These are phyloP conservation scores for Dryas drummondii DNA, from an alignment of 306 rosid species.

Conservation along the genomic window DNA sequence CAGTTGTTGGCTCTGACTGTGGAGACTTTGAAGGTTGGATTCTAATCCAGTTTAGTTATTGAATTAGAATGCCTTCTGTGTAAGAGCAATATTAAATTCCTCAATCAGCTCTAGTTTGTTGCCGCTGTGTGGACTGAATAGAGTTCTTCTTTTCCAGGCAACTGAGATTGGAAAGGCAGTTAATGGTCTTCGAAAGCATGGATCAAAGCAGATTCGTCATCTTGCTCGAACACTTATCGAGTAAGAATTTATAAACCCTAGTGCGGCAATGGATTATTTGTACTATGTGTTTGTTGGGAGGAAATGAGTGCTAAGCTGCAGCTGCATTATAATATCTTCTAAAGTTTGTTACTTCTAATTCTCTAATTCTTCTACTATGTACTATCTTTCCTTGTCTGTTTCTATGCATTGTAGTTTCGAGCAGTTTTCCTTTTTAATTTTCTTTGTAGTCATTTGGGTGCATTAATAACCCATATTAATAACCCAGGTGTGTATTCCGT, in stretches of 20 bases:
- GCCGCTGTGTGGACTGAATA: conserved; percentile 12
- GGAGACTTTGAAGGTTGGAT: conserved; percentile 68
- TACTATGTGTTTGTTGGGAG: conserved; percentile 6
- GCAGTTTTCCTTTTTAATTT: background rate
- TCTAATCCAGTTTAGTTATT: conserved; percentile 26
- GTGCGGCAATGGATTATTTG: conserved; percentile 13
- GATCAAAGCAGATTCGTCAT: conserved; percentile 50
- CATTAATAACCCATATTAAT: background rate
- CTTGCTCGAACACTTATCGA: conserved; percentile 63
- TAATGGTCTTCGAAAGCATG: conserved; percentile 63
- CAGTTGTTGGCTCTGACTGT: conserved; percentile 68
- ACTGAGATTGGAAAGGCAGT: conserved; percentile 95
- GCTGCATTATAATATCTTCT: background rate
- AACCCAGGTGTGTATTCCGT: background rate
- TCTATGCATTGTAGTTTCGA: background rate
- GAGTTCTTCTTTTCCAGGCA: conserved; percentile 51
- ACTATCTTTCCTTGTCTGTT: background rate
- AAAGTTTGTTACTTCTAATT: background rate
- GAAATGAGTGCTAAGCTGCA: background rate
- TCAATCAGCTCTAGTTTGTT: background rate
- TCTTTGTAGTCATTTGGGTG: background rate
- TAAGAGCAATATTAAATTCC: background rate
- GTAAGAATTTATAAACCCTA: conserved; percentile 42
- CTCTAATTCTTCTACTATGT: background rate
- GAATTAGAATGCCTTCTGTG: background rate